Conservation (phyloP, 352 stramenopile species). For the Saprolegnia parasitica region DNA sequence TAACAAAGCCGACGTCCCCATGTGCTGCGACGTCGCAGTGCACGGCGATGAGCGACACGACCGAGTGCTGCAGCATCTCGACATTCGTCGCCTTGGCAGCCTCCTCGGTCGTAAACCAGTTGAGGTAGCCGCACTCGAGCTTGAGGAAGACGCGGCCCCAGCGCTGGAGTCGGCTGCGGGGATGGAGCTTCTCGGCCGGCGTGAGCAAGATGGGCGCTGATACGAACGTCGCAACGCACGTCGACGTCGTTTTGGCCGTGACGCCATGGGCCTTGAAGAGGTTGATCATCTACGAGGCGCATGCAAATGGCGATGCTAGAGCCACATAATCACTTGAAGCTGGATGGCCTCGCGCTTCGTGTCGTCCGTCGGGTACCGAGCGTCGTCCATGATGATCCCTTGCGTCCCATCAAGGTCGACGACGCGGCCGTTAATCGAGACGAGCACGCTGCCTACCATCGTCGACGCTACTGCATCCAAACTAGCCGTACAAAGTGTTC, state of each 20-base stretch:
- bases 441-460: constrained; percentile 12
- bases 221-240: constrained; percentile 14
- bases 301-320: no score
- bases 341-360: constrained; percentile 9
- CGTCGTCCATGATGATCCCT: constrained; percentile 4
- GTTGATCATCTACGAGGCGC: constrained; percentile 24
- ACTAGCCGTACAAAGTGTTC: neutral
- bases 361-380: neutral
- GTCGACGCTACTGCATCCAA: neutral
- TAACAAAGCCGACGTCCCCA: neutral
- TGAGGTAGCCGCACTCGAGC: constrained; percentile 26
- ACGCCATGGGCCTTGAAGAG: constrained; percentile 27
- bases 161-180: constrained; percentile 4
- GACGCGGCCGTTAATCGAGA: constrained; percentile 10
- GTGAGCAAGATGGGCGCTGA: constrained; percentile 4
- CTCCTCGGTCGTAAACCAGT: constrained; percentile 11
- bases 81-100: constrained; percentile 16
- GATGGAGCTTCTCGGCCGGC: constrained; percentile 8
- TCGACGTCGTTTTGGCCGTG: neutral
- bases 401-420: neutral
- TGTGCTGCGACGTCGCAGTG: constrained; percentile 8
- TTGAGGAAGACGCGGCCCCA: constrained; percentile 22
- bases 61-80: constrained; percentile 18
- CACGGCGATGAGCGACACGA: constrained; percentile 9
- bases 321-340: constrained; percentile 27